Evolutionary conservation across 768 basidiomycete species (phyloP).

Genomic region (Naganishia randhawae): DNA sequence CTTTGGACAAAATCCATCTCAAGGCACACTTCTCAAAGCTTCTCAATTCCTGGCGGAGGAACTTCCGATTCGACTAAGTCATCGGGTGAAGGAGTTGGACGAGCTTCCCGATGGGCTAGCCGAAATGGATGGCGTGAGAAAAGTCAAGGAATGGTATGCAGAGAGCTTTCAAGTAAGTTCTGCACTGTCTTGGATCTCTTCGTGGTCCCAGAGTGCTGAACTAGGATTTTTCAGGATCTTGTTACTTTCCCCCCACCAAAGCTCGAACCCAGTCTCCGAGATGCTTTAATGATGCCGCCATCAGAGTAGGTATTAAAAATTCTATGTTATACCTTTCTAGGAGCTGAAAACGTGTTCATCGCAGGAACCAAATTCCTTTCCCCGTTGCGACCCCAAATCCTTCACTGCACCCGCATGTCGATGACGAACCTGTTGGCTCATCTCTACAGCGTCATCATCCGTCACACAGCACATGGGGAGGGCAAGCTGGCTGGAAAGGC

Average conservation of each 20-base stretch:
- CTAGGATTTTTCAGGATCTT: background rate
- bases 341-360: background rate
- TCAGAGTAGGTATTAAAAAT: conserved; percentile 34
- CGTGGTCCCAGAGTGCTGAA: background rate
- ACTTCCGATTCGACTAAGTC: conserved; percentile 87
- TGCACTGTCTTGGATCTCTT: background rate
- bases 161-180: conserved; percentile 79
- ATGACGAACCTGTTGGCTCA: conserved; percentile 30
- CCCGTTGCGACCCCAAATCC: conserved; percentile 57
- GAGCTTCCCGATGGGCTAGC: conserved; percentile 86
- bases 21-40: conserved; percentile 88
- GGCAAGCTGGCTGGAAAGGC: conserved; percentile 18
- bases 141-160: conserved; percentile 97
- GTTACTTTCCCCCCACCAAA: conserved; percentile 66
- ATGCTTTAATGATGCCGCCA: conserved; percentile 53
- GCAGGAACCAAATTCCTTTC: conserved; percentile 60
- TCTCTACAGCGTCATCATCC: background rate
- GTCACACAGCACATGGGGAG: conserved; percentile 6
- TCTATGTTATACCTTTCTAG: background rate
- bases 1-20: conserved; percentile 91
- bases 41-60: conserved; percentile 63
- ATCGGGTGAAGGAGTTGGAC: conserved; percentile 93
- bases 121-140: conserved; percentile 84
- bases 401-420: conserved; percentile 40
- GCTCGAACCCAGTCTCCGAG: conserved; percentile 65